Percentiles rank a stretch among this genome's conserved stretches.
phyloP scores from a whole-genome alignment of 768 basidiomycete species.

The Suillus brevipes region DNA sequence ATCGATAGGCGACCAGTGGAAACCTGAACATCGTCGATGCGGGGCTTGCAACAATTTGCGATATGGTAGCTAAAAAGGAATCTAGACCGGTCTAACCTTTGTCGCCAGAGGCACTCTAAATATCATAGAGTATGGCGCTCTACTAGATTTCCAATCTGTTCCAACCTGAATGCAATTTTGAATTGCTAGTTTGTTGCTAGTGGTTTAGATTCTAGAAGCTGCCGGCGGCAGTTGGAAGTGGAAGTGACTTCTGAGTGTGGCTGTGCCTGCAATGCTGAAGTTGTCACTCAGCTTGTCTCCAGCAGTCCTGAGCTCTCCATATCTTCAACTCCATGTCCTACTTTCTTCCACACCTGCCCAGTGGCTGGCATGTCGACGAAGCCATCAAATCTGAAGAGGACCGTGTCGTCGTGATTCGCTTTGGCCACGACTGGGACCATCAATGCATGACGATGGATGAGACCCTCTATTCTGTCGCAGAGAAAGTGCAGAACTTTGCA shows the following conservation, averaged over 20 bases:
- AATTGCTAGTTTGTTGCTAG: no score
- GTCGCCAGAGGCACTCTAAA: background rate
- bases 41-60: background rate
- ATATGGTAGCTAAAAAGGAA: background rate
- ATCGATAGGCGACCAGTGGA: background rate
- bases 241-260: background rate
- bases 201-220: no score
- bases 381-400: conserved; percentile 99
- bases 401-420: conserved; percentile 89
- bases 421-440: conserved; percentile 90
- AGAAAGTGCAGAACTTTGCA: conserved; percentile 98
- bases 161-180: background rate
- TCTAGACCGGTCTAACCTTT: background rate
- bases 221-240: background rate
- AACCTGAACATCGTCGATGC: background rate
- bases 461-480: conserved; percentile 86
- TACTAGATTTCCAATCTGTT: background rate
- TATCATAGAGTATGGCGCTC: background rate
- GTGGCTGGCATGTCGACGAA: conserved; percentile 99
- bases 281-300: background rate
- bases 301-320: background rate
- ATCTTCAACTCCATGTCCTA: conserved; percentile 65
- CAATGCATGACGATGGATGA: conserved; percentile 99
- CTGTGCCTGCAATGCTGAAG: background rate
- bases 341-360: conserved; percentile 84